These are phyloP conservation scores for Tephrocybe sp. DNA, from an alignment of 768 basidiomycete species.

Conservation along the genomic window DNA sequence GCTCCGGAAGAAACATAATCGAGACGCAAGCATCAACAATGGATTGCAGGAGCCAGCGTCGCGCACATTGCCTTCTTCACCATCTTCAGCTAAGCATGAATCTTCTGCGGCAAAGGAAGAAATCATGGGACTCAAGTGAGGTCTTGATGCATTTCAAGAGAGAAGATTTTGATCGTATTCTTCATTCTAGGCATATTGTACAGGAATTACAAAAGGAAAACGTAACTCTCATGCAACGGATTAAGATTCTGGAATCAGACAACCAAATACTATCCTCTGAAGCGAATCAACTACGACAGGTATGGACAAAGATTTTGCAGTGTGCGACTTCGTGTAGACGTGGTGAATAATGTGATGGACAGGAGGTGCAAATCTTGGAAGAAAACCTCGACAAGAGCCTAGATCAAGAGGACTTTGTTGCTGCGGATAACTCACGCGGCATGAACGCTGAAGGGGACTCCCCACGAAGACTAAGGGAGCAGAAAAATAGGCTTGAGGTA, in stretches of 20 bases:
- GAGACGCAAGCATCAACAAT: slow-evolving; percentile 49
- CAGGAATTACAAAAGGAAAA: slow-evolving; percentile 88
- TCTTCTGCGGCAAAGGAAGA: slow-evolving; percentile 53
- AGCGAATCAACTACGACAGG: slow-evolving; percentile 72
- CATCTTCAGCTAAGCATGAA: slow-evolving; percentile 49
- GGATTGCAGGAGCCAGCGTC: slow-evolving; percentile 25
- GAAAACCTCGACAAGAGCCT: slow-evolving; percentile 66
- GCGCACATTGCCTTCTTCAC: slow-evolving; percentile 20
- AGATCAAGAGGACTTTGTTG: slow-evolving; percentile 42
- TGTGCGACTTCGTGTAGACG: slow-evolving; percentile 6
- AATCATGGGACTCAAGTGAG: slow-evolving; percentile 80
- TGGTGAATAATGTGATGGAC: neutral
- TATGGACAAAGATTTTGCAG: slow-evolving; percentile 19
- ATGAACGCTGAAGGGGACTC: slow-evolving; percentile 36
- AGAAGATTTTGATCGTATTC: neutral
- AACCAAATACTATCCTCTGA: slow-evolving; percentile 68
- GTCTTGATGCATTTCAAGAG: neutral
- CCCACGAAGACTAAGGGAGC: slow-evolving; percentile 44
- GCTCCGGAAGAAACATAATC: slow-evolving; percentile 56
- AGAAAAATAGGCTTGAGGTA: slow-evolving; percentile 54
- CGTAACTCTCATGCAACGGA: slow-evolving; percentile 53
- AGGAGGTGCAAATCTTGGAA: slow-evolving; percentile 80
- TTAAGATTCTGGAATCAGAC: slow-evolving; percentile 73
- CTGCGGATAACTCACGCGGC: slow-evolving; percentile 11
- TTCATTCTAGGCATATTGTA: slow-evolving; percentile 66